These are phyloP conservation scores for Curvularia eragrostidis DNA, from an alignment of 2,329 filamentous ascomycete species.

Conservation along the genomic window DNA sequence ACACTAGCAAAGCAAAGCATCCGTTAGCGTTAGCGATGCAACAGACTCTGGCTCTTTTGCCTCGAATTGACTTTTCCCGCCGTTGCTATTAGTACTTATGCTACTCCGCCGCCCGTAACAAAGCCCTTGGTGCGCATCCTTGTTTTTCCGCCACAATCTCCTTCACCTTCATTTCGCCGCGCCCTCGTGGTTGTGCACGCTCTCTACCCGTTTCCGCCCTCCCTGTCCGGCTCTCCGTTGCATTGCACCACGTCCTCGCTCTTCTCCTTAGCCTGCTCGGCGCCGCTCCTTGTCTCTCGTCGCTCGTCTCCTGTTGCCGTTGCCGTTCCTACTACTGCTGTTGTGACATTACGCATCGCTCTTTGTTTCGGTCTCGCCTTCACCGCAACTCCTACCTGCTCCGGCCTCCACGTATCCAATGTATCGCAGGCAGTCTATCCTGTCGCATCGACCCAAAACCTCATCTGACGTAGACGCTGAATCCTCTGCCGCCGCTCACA, in stretches of 20 bases:
- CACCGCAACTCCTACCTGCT: conserved; percentile 13
- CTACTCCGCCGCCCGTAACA: conserved; percentile 12
- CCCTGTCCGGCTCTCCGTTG: not conserved
- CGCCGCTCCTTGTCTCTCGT: conserved; percentile 6
- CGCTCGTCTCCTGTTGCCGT: not conserved
- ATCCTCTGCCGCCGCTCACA: conserved; percentile 4
- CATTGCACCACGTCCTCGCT: conserved; percentile 6
- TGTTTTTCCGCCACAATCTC: conserved; percentile 8
- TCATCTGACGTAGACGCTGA: conserved; percentile 53
- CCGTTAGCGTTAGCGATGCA: conserved; percentile 15
- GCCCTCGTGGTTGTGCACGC: conserved; percentile 19
- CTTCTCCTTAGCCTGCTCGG: not conserved
- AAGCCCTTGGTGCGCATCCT: conserved; percentile 12
- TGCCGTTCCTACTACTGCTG: not conserved
- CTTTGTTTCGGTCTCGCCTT: conserved; percentile 6
- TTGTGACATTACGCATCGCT: conserved; percentile 1
- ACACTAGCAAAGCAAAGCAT: conserved; percentile 5
- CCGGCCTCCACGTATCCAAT: conserved; percentile 35
- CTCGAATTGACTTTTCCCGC: conserved; percentile 8
- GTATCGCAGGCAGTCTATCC: conserved; percentile 46
- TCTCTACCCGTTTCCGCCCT: conserved; percentile 11
- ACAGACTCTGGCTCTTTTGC: conserved; percentile 14
- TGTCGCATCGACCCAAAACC: conserved; percentile 50
- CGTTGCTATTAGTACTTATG: conserved; percentile 9
- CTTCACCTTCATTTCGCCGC: conserved; percentile 14